Base-by-base conservation (phyloP, 129 eudicot species). In the Flaveria brownii region DNA sequence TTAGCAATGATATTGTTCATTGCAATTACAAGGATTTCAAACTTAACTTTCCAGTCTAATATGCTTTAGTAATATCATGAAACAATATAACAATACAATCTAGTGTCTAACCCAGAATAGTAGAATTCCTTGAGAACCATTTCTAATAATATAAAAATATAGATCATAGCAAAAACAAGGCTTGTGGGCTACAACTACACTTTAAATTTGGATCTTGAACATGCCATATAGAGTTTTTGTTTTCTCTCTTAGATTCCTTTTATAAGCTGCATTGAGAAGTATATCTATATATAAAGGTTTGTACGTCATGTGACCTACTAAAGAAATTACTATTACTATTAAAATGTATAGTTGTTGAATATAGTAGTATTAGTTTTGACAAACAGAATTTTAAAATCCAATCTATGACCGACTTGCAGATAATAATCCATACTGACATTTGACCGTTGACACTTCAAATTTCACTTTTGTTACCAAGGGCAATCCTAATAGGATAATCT, bases 221-320 rank as follows among this genome's bases (percentile, higher is more conserved):
- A 11, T 23, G 17, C 23, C 64, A 57, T 17, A 16, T 57, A 20
- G 64, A 22, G 9, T 22, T 57, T 33, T 57, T 57, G 64, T 57
- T 20, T 57, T 57, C 64, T 59, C 36, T 22, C 49, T 55, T 66
- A 22, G 45, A 60, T 49, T 78, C 41, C 43, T 18, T 59, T 15
- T 61, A 78, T 66, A 30, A 30, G 36, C 36, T 30, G 3, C 5
- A 4, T 39, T 56, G 68, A 57, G 33, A 50, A 36, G 54, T 26
- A 50, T 14, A 64, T 76, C 41, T 26, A 74, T 28, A 25, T 17
- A 47, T 75, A 62, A 36, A 36, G 7, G 28, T 16, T 45, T 43
- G 28, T 75, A 26, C 42, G 42, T 20, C 60, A 74, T 43, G 61
- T 25, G n/a, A 75, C 26, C 70, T 60, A 16, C 71, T n/a, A 74